phyloP scores from a whole-genome alignment of 2,329 filamentous ascomycete genomes.

The Clonostachys rosea region DNA sequence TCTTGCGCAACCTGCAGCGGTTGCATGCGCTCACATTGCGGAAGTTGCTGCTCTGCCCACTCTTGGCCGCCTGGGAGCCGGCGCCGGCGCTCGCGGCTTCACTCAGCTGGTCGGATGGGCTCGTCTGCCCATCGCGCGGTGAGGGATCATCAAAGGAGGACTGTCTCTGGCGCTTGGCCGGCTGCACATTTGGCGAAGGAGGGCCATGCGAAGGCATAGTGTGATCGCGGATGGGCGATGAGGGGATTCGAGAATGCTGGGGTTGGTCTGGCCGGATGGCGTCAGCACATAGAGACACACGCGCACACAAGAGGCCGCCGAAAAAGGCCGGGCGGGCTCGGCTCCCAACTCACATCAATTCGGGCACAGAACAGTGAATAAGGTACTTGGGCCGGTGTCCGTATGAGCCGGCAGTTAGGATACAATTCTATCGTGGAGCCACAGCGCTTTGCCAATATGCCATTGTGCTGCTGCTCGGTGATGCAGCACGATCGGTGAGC shows the following conservation, averaged over 20 bases:
- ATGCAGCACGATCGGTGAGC: constrained; percentile 3
- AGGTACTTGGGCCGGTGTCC: background rate
- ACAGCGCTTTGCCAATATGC: background rate
- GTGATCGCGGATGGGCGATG: background rate
- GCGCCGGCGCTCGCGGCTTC: constrained; percentile 16
- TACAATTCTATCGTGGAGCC: background rate
- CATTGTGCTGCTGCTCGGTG: constrained; percentile 6
- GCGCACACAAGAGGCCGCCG: too few species aligned
- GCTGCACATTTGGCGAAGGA: constrained; percentile 43
- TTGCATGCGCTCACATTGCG: constrained; percentile 94
- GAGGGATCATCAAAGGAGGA: constrained; percentile 41
- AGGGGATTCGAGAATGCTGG: background rate
- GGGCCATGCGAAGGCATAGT: constrained; percentile 40
- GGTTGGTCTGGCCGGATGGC: constrained; percentile 9
- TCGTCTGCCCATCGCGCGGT: constrained; percentile 19
- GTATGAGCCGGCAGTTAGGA: background rate
- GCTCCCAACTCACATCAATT: too few species aligned
- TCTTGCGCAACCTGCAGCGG: constrained; percentile 86
- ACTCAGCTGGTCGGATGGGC: constrained; percentile 23
- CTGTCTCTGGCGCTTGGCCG: constrained; percentile 53
- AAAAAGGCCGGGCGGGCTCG: too few species aligned
- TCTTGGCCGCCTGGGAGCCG: constrained; percentile 30
- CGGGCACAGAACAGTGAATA: too few species aligned
- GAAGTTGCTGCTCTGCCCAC: constrained; percentile 62
- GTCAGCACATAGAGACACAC: too few species aligned